A percentile compares a stretch with the other conserved stretches of the same genome.
Conservation (phyloP, 257 asterid species). For the Gardenia jasminoides region DNA sequence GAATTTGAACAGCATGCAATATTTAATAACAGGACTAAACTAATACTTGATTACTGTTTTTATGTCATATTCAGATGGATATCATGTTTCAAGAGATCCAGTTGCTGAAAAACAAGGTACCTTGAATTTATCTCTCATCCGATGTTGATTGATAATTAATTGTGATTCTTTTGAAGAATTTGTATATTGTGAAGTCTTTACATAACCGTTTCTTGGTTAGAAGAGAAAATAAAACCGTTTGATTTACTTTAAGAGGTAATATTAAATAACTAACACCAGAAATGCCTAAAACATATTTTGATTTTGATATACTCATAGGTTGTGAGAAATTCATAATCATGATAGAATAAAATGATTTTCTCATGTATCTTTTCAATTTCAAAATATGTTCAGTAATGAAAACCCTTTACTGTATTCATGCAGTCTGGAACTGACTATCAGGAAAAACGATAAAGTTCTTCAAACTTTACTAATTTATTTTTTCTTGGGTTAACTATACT, state of each 20-base stretch:
- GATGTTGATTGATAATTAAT: not conserved
- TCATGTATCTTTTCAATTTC: not conserved
- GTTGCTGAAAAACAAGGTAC: conserved; percentile 73
- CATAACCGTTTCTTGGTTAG: not conserved
- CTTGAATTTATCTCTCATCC: not conserved
- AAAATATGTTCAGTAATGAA: too few relatives aligned
- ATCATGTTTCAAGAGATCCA: conserved; percentile 84
- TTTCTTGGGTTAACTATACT: too few relatives aligned
- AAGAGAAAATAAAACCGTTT: too few relatives aligned
- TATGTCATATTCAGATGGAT: conserved; percentile 55
- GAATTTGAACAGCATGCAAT: not conserved
- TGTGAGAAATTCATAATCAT: too few relatives aligned
- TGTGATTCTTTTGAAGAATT: not conserved
- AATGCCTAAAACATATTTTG: too few relatives aligned
- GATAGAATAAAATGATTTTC: too few relatives aligned
- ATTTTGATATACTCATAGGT: too few relatives aligned
- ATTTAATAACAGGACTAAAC: not conserved
- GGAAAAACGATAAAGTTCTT: not conserved
- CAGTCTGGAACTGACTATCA: not conserved
- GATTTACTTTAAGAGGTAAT: not conserved
- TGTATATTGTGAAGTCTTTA: not conserved
- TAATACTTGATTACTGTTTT: not conserved
- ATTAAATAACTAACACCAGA: too few relatives aligned
- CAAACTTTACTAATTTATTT: too few relatives aligned
- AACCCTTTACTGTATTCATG: not conserved